A percentile compares a stretch with the other conserved stretches of the same genome.
phyloP scores from a whole-genome alignment of 768 basidiomycete genomes.

The Multifurca ochricompacta region DNA sequence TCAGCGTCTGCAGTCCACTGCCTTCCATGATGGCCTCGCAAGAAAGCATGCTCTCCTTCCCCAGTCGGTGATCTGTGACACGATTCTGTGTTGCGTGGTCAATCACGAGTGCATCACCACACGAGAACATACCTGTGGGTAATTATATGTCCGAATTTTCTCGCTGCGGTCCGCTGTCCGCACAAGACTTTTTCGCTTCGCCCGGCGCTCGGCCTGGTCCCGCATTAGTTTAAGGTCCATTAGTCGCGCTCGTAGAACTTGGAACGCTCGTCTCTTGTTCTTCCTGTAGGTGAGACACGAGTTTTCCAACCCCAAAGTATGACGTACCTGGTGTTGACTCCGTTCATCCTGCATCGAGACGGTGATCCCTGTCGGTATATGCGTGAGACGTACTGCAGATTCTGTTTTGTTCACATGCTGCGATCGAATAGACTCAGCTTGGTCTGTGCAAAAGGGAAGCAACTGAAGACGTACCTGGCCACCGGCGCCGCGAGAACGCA shows the following conservation, averaged over 20 bases:
- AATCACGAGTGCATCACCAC: not conserved
- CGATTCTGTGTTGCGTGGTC: slow-evolving; percentile 12
- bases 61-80: slow-evolving; percentile 20
- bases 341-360: slow-evolving; percentile 99
- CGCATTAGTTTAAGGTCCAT: slow-evolving; percentile 69
- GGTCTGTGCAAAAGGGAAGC: not conserved
- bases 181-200: slow-evolving; percentile 64
- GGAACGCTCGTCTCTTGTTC: slow-evolving; percentile 92
- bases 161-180: slow-evolving; percentile 82
- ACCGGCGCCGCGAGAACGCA: slow-evolving; percentile 95
- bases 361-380: slow-evolving; percentile 85
- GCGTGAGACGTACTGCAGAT: slow-evolving; percentile 91
- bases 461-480: slow-evolving; percentile 63
- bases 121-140: slow-evolving; percentile 55
- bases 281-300: slow-evolving; percentile 25
- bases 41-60: slow-evolving; percentile 18
- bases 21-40: slow-evolving; percentile 21
- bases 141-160: slow-evolving; percentile 95
- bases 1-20: slow-evolving; percentile 5
- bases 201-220: slow-evolving; percentile 64
- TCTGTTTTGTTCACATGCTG: slow-evolving; percentile 99
- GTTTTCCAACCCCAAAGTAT: not conserved
- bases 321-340: slow-evolving; percentile 81
- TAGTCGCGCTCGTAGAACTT: slow-evolving; percentile 77
- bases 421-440: not conserved